Base-by-base conservation (phyloP, 2,329 filamentous ascomycete species). In the Monosporascus sp. region DNA sequence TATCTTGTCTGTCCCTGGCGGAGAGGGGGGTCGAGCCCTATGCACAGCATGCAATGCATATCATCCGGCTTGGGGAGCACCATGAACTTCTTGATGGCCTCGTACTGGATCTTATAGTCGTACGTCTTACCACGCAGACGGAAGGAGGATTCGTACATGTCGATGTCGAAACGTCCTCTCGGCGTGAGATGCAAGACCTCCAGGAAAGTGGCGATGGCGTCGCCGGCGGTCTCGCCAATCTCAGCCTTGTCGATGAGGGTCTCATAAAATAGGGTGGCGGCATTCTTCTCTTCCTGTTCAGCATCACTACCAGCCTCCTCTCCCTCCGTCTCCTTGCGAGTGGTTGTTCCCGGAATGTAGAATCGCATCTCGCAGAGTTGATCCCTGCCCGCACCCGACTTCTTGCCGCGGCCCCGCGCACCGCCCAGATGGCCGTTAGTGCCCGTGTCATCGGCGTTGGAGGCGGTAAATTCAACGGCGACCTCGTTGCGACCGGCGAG, bases 71-170 rank as follows among this genome's bases (percentile, higher is more conserved):
- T 99, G 48, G 94, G 94, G 6, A 99, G 84, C 31, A 97, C 83
- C 86, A 99, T 97, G 70, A 97, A 97, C 72, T 97, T 97, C 80
- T 99, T 99, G 75, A 97, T 91, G 49, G 87, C 85, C 54, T 97
- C 90, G 74, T 97, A 99, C 71, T 97, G 91, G 61, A 99, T 97
- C 82, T 99, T 99, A 84, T 99, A 99, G 77, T 99, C 95, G 78
- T 99, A 99, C 24, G 94, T 99, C 77, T 99, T 99, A 66, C 94
- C 94, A 61, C 94, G 93, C 57, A 99, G 82, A 58, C 94, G 88
- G 82, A 99, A 97, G 2, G 94, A 97, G 17, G 85, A 87, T 73
- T 97, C 94, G 81, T 99, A 99, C 88, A 99, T 96, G 72, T 99
- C 94, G 75, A 99, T 96, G 71, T 97, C 94, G 80, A 99, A 99